A percentile compares a stretch with the other conserved stretches of the same genome.
phyloP scores from a whole-genome alignment of 352 stramenopile species.

The Phytophthora boehmeriae region DNA sequence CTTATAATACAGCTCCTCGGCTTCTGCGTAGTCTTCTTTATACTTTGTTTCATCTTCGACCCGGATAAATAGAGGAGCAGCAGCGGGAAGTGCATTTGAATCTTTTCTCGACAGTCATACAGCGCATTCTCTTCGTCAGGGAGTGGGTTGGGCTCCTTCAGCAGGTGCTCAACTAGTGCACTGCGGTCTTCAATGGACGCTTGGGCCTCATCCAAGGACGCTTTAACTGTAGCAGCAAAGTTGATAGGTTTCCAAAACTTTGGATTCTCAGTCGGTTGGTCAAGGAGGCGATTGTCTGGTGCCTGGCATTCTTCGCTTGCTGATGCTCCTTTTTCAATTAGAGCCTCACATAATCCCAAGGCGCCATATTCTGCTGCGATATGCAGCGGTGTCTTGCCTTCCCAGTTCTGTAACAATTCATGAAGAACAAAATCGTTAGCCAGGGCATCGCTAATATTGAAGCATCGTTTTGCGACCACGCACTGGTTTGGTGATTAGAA shows the following conservation, averaged over 20 bases:
- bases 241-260: constrained; percentile 59
- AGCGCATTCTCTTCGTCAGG: constrained; percentile 43
- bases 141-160: constrained; percentile 40
- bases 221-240: constrained; percentile 37
- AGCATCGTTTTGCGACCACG: not conserved
- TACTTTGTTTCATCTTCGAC: constrained; percentile 42
- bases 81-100: constrained; percentile 39
- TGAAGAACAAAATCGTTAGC: constrained; percentile 1
- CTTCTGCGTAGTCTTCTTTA: constrained; percentile 38
- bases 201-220: constrained; percentile 29
- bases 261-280: constrained; percentile 38
- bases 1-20: constrained; percentile 49
- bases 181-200: constrained; percentile 35
- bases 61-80: constrained; percentile 46
- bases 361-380: constrained; percentile 52
- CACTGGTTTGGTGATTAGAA: constrained; percentile 49
- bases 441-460: not conserved
- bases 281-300: constrained; percentile 45
- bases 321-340: constrained; percentile 48
- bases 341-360: constrained; percentile 44
- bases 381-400: constrained; percentile 58
- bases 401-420: constrained; percentile 47
- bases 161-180: constrained; percentile 39
- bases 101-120: constrained; percentile 44
- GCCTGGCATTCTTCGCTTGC: constrained; percentile 44